Conservation (phyloP, 148 eudicot species). For the Spergularia marina region DNA sequence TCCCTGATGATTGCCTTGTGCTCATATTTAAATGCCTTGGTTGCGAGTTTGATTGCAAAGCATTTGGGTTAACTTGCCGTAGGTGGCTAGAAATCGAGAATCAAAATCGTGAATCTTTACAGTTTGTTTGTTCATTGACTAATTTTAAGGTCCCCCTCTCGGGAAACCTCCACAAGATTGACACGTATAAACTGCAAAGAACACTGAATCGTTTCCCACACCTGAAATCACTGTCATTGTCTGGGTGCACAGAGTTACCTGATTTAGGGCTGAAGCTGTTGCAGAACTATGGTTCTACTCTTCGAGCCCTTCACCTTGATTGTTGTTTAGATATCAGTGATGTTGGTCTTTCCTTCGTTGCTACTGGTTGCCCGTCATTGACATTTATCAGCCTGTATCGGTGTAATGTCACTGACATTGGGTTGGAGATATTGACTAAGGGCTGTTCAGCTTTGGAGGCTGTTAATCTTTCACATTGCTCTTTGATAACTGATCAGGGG, state of each 20-base stretch:
- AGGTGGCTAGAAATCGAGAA: conserved; percentile 64
- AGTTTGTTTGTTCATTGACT: conserved; percentile 49
- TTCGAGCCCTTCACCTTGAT: conserved; percentile 46
- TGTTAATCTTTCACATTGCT: conserved; percentile 52
- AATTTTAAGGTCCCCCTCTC: conserved; percentile 27
- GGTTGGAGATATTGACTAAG: conserved; percentile 46
- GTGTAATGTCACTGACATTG: conserved; percentile 50
- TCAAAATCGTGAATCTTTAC: conserved; percentile 46
- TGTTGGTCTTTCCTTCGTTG: conserved; percentile 43
- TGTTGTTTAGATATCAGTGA: conserved; percentile 61
- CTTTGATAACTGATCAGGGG: conserved; percentile 47
- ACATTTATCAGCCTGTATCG: conserved; percentile 52
- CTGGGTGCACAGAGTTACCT: conserved; percentile 57
- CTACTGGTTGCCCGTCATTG: conserved; percentile 44
- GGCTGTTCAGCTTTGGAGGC: conserved; percentile 47
- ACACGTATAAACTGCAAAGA: conserved; percentile 35
- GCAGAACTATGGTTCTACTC: conserved; percentile 37
- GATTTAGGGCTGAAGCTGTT: conserved; percentile 44
- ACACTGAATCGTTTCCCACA: conserved; percentile 46
- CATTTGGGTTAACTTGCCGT: conserved; percentile 72
- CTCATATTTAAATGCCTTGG: conserved; percentile 45
- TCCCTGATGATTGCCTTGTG: conserved; percentile 63
- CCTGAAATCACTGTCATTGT: conserved; percentile 46
- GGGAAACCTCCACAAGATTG: conserved; percentile 23
- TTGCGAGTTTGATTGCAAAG: conserved; percentile 44